These are phyloP conservation scores for Cymbidium sinense DNA, from an alignment of 106 monocot genomes.

Conservation along the genomic window DNA sequence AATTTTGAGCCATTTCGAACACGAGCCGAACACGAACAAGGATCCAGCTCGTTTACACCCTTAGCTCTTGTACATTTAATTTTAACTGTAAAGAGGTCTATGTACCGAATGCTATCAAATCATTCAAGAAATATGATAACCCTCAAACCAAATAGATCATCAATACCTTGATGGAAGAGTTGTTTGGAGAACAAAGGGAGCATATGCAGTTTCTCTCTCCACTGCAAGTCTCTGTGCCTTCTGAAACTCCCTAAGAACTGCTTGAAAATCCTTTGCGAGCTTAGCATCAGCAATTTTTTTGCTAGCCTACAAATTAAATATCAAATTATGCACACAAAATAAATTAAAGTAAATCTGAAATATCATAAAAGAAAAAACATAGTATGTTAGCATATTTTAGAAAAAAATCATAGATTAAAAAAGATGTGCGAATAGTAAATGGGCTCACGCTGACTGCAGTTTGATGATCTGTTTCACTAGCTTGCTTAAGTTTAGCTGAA, in stretches of 20 bases:
- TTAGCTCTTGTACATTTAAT: no score
- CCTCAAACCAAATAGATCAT: not conserved
- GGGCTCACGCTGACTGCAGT: constrained; percentile 56
- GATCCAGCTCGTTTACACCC: no score
- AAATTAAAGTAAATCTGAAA: not conserved
- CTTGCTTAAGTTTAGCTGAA: constrained; percentile 65
- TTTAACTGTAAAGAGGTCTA: not conserved
- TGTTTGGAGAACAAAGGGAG: constrained; percentile 71
- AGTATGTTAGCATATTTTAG: not conserved
- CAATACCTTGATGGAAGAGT: constrained; percentile 44
- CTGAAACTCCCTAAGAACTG: constrained; percentile 73
- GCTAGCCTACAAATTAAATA: constrained; percentile 46
- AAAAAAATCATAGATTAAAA: not conserved
- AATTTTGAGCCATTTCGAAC: no score
- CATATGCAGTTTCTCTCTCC: constrained; percentile 70
- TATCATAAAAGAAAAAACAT: not conserved
- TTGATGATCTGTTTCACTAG: constrained; percentile 64
- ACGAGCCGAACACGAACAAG: no score
- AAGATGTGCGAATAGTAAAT: not conserved
- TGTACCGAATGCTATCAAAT: not conserved
- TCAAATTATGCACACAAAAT: not conserved
- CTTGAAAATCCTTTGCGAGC: constrained; percentile 89
- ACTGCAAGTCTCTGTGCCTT: constrained; percentile 79
- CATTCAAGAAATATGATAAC: not conserved
- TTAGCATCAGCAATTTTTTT: constrained; percentile 94